Conservation (phyloP, 306 rosid genomes). For the Ammopiptanthus mongolicus region DNA sequence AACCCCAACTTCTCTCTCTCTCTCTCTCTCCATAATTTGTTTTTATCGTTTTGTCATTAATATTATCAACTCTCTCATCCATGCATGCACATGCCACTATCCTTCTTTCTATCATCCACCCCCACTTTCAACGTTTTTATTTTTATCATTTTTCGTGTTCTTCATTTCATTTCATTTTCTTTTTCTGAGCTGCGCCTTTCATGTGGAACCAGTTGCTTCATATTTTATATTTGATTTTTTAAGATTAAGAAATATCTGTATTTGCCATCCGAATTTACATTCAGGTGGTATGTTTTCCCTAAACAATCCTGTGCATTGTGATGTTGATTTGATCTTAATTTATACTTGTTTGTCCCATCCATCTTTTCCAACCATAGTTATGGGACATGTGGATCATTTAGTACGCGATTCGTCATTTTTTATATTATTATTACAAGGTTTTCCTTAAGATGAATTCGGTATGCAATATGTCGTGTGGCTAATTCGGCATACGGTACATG, state of each 20-base stretch:
- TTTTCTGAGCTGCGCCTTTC: not conserved
- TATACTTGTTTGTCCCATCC: not conserved
- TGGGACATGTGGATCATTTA: no score
- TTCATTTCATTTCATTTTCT: not conserved
- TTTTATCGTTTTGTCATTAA: not conserved
- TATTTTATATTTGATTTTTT: not conserved
- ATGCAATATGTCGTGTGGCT: no score
- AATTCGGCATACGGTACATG: no score
- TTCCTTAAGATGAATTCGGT: no score
- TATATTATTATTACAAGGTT: no score
- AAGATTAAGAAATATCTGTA: not conserved
- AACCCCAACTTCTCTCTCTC: no score
- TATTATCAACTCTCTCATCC: not conserved
- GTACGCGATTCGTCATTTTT: no score
- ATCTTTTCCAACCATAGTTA: no score
- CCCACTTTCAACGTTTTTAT: not conserved
- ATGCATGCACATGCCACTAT: slow-evolving; percentile 18
- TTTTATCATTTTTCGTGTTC: not conserved
- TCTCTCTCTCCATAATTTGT: not conserved
- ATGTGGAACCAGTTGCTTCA: not conserved
- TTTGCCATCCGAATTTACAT: not conserved
- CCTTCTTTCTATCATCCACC: no score
- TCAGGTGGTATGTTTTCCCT: not conserved
- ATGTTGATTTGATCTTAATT: not conserved
- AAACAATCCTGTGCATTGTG: not conserved